Conservation (phyloP, 306 rosid species). For the Quercus dentata region DNA sequence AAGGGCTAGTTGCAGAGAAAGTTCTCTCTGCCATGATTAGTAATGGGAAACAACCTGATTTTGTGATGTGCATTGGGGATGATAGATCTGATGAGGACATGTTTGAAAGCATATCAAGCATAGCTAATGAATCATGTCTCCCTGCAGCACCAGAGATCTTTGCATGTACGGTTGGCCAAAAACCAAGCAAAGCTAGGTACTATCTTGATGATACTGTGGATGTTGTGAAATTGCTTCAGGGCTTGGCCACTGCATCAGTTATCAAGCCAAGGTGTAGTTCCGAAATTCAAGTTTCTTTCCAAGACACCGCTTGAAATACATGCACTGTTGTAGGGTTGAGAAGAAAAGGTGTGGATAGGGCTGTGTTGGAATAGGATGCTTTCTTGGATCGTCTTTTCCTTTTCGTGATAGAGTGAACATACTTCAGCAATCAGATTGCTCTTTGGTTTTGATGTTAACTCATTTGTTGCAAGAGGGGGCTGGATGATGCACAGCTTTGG, state of each 20-base stretch:
- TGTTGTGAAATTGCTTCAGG: conserved; percentile 52
- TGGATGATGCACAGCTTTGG: conserved; percentile 8
- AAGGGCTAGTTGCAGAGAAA: conserved; percentile 59
- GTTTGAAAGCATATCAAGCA: conserved; percentile 71
- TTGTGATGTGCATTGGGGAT: conserved; percentile 80
- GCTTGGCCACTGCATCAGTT: conserved; percentile 43
- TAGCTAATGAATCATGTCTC: conserved; percentile 28
- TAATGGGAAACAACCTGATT: conserved; percentile 50
- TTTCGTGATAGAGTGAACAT: background rate
- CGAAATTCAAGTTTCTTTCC: conserved; percentile 36
- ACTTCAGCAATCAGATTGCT: conserved; percentile 5
- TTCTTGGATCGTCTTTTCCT: background rate
- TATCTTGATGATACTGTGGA: conserved; percentile 60
- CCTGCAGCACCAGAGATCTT: conserved; percentile 52
- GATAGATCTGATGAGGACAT: conserved; percentile 84
- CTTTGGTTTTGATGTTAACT: conserved; percentile 18
- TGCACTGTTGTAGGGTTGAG: conserved; percentile 17
- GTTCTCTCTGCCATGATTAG: conserved; percentile 50
- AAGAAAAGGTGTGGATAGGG: conserved; percentile 9
- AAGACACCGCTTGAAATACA: conserved; percentile 30
- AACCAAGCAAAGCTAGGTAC: conserved; percentile 88
- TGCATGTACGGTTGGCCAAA: conserved; percentile 83
- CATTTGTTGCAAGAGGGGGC: conserved; percentile 19
- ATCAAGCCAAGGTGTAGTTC: conserved; percentile 20
- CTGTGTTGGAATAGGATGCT: background rate